These are phyloP conservation scores for Colletotrichum lentis DNA, from an alignment of 2,329 filamentous ascomycete species.

Conservation along the genomic window DNA sequence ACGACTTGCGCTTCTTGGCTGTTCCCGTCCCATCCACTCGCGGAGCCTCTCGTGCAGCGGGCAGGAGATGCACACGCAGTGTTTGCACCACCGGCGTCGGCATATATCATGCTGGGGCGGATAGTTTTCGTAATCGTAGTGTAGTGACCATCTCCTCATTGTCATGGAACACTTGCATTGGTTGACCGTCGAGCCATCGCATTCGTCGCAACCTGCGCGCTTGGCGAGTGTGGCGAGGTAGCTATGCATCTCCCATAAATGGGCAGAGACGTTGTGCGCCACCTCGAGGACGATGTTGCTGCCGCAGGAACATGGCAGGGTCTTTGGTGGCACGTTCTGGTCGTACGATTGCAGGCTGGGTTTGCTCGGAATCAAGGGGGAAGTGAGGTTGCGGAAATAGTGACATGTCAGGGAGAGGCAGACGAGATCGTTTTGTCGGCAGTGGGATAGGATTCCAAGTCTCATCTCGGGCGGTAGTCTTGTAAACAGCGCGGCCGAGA, in stretches of 20 bases:
- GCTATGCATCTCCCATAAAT: neutral
- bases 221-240: neutral
- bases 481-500: neutral
- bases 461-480: slow-evolving; percentile 11
- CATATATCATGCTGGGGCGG: neutral
- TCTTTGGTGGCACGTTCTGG: neutral
- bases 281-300: neutral
- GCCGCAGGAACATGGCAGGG: neutral
- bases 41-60: slow-evolving; percentile 9
- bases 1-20: slow-evolving; percentile 11
- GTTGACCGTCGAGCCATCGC: no score
- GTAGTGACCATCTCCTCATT: no score
- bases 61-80: slow-evolving; percentile 22
- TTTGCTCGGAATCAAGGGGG: neutral
- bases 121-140: no score
- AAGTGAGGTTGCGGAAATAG: neutral
- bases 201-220: no score
- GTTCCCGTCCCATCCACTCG: slow-evolving; percentile 1
- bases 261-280: neutral
- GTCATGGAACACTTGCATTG: no score
- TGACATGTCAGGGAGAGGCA: slow-evolving; percentile 19
- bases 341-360: slow-evolving; percentile 5
- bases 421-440: slow-evolving; percentile 7
- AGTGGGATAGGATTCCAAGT: slow-evolving; percentile 4
- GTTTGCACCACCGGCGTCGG: slow-evolving; percentile 5